These are phyloP conservation scores for Aspergillus sp. DNA, from an alignment of 2,329 filamentous ascomycete species.

Conservation along the genomic window DNA sequence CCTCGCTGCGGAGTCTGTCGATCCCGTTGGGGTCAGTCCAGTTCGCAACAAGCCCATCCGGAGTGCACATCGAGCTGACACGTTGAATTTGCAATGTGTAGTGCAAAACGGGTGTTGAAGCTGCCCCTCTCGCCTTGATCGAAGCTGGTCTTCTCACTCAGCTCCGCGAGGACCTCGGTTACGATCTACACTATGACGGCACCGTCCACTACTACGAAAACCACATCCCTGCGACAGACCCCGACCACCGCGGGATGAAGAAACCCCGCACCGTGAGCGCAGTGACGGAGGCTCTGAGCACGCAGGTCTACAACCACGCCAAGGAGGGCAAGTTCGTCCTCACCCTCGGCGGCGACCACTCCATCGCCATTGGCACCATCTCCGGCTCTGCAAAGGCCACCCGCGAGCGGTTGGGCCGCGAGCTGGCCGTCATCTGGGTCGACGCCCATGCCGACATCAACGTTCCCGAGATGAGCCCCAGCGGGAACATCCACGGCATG, in stretches of 20 bases:
- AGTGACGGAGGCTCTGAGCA: conserved; percentile 75
- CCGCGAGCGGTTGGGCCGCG: conserved; percentile 74
- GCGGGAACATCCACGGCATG: conserved; percentile 98
- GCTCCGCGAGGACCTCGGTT: conserved; percentile 80
- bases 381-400: conserved; percentile 83
- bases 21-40: conserved; percentile 7
- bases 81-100: conserved; percentile 36
- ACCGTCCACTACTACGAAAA: conserved; percentile 79
- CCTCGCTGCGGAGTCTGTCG: conserved; percentile 7
- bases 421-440: conserved; percentile 97
- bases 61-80: neutral
- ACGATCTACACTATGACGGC: conserved; percentile 81
- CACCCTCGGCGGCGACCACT: conserved; percentile 94
- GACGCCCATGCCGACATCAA: conserved; percentile 99
- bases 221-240: conserved; percentile 67
- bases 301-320: conserved; percentile 86
- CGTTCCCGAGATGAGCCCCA: conserved; percentile 83
- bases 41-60: neutral
- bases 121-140: conserved; percentile 84
- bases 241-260: conserved; percentile 89
- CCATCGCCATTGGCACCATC: conserved; percentile 91
- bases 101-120: conserved; percentile 90
- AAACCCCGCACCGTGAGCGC: conserved; percentile 82
- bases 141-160: conserved; percentile 81
- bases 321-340: conserved; percentile 80